A percentile compares a stretch with the other conserved stretches of the same genome.
Evolutionary conservation across 2,329 filamentous ascomycete genomes (phyloP).

Genomic region (Pleurostoma richardsiae): DNA sequence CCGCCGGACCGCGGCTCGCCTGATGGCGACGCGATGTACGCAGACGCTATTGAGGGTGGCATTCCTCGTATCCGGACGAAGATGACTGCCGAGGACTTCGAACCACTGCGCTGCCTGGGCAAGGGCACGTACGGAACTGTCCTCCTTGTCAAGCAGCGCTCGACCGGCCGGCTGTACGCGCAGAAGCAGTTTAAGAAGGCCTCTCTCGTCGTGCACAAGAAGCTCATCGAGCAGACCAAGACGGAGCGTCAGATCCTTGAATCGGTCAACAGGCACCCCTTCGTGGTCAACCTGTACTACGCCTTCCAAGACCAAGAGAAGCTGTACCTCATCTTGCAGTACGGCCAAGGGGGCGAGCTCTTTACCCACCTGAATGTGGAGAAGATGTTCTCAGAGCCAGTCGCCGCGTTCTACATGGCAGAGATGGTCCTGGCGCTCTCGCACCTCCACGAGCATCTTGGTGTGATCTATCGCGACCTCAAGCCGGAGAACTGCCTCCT

Average conservation of each 20-base stretch:
- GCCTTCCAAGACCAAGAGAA: slow-evolving; percentile 98
- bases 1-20: slow-evolving; percentile 32
- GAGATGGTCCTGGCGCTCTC: slow-evolving; percentile 94
- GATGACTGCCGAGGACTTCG: slow-evolving; percentile 89
- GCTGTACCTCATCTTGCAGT: slow-evolving; percentile 94
- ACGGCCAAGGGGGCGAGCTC: slow-evolving; percentile 92
- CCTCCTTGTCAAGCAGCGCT: slow-evolving; percentile 81
- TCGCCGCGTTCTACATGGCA: slow-evolving; percentile 95
- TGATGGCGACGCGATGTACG: slow-evolving; percentile 13
- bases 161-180: slow-evolving; percentile 84
- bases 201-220: slow-evolving; percentile 90
- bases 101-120: slow-evolving; percentile 84
- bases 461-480: slow-evolving; percentile 92
- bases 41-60: slow-evolving; percentile 47
- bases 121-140: slow-evolving; percentile 97
- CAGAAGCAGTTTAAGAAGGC: slow-evolving; percentile 99
- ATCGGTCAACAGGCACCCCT: slow-evolving; percentile 92
- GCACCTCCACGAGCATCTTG: slow-evolving; percentile 85
- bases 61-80: slow-evolving; percentile 58
- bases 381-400: slow-evolving; percentile 89
- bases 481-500: slow-evolving; percentile 98
- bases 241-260: slow-evolving; percentile 93
- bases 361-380: slow-evolving; percentile 93
- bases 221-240: slow-evolving; percentile 93
- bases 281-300: slow-evolving; percentile 97